Conservation (phyloP, 192 early-diverging fungal species). For the Phycomyces blakesleeanus region DNA sequence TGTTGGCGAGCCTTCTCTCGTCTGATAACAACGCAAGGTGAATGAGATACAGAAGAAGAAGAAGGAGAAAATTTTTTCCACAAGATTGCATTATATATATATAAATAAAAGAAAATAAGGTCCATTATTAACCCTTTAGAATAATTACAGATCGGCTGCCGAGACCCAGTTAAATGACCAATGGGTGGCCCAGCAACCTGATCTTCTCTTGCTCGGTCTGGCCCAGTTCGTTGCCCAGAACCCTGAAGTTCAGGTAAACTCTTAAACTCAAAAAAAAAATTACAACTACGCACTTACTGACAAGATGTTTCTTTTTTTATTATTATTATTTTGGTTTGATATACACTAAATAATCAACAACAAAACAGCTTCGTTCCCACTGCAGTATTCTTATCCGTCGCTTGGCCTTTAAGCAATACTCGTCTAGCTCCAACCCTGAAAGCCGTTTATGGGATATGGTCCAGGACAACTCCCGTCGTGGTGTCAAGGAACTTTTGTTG, state of each 20-base stretch:
- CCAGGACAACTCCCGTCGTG: conserved; percentile 56
- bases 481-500: conserved; percentile 75
- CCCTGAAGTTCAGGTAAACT: conserved; percentile 31
- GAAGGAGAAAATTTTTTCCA: too few species aligned
- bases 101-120: background rate
- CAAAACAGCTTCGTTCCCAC: conserved; percentile 44
- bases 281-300: background rate
- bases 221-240: conserved; percentile 37
- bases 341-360: background rate
- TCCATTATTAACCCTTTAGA: background rate
- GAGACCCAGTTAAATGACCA: conserved; percentile 50
- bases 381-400: conserved; percentile 53
- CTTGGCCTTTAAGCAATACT: conserved; percentile 44
- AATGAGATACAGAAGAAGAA: too few species aligned
- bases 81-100: too few species aligned
- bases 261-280: background rate
- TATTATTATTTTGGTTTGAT: conserved; percentile 1
- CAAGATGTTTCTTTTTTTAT: conserved; percentile 9
- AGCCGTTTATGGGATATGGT: conserved; percentile 67
- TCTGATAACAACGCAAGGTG: conserved; percentile 44
- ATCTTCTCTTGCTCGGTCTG: conserved; percentile 45
- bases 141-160: conserved; percentile 35
- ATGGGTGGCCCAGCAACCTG: conserved; percentile 49
- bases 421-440: conserved; percentile 27
- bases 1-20: conserved; percentile 44